phyloP scores from a whole-genome alignment of 192 early-diverging fungal species.

The Umbelopsis sp. region DNA sequence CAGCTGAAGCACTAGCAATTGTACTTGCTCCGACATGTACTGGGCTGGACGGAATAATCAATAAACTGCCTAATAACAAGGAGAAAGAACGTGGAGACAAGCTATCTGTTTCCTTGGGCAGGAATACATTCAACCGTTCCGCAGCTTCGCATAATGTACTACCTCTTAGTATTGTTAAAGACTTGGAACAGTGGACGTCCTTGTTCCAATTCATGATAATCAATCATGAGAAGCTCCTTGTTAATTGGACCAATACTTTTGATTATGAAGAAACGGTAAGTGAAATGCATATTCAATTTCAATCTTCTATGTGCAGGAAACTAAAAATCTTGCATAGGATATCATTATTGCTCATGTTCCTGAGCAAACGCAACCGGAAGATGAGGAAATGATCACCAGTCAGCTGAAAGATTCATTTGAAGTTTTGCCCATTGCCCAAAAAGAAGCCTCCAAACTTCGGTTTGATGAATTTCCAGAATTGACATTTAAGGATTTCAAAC shows the following conservation, averaged over 20 bases:
- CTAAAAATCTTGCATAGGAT: no score
- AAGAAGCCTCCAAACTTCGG: no score
- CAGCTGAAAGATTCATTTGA: no score
- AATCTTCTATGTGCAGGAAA: neutral
- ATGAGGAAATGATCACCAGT: no score
- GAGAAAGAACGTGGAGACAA: neutral
- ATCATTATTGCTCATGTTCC: no score
- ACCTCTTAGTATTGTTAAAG: constrained; percentile 2
- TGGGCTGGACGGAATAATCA: neutral
- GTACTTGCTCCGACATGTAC: constrained; percentile 16
- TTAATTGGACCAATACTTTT: neutral
- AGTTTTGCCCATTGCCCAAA: no score
- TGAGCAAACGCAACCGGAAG: no score
- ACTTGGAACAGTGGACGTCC: constrained; percentile 13
- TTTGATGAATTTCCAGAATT: neutral
- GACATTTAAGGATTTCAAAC: constrained; percentile 4
- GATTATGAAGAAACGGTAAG: neutral
- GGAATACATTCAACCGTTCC: neutral
- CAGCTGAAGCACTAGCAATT: constrained; percentile 1
- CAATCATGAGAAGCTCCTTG: neutral
- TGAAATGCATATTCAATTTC: neutral
- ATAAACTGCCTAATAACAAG: neutral
- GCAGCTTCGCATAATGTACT: neutral
- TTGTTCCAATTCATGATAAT: constrained; percentile 12
- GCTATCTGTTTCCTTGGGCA: neutral